Evolutionary conservation across 2,329 filamentous ascomycete genomes (phyloP), one percentile per base, ranked within the genome.

Genomic region (Plenodomus lindquistii): DNA sequence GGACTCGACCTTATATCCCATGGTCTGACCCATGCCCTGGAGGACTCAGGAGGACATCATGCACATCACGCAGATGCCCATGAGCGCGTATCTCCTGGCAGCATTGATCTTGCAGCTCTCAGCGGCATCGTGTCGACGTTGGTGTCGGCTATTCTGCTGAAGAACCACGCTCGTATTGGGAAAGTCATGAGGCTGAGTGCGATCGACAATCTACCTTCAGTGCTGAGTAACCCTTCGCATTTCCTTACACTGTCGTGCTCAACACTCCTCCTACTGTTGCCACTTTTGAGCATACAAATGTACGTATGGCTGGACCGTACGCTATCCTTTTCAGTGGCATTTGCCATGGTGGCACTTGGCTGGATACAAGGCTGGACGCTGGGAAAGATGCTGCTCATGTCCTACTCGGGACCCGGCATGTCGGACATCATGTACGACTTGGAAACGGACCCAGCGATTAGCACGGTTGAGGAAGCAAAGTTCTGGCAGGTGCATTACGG

Each of bases 401-500:
- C 88, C 3, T 97, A 95, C 70, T 73, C 75, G 24, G 79, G 80
- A 10, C 69, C 73, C 37, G 71, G 83, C 3, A 85, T 94, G 1
- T 80, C 84, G 3, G 85, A 87, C 18, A 86, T 96, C n/a, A 79
- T 97, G 62, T 83, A 84, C 46, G 91, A 96, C 70, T 92, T 99
- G 42, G 87, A 91, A 69, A 81, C 85, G 1, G 91, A 97, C 62
- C 85, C 88, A 1, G 81, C 82, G 46, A 85, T 97, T 20, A 82
- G 82, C 37, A 81, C 82, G 1, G 85, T 99, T 39, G 90, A 97
- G 48, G 92, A 97, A 65, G 93, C 92, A 1, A 86, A 91, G 67
- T 96, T 99, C 73, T 99, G 94, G 94, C 94, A 99, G 76, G 94
- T 97, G 13, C 94, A 99, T 73, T 97, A 97, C 70, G 92, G 93